A percentile compares a stretch with the other conserved stretches of the same genome.
phyloP scores from a whole-genome alignment of 2,329 filamentous ascomycete genomes.

The Aspergillus proliferans region DNA sequence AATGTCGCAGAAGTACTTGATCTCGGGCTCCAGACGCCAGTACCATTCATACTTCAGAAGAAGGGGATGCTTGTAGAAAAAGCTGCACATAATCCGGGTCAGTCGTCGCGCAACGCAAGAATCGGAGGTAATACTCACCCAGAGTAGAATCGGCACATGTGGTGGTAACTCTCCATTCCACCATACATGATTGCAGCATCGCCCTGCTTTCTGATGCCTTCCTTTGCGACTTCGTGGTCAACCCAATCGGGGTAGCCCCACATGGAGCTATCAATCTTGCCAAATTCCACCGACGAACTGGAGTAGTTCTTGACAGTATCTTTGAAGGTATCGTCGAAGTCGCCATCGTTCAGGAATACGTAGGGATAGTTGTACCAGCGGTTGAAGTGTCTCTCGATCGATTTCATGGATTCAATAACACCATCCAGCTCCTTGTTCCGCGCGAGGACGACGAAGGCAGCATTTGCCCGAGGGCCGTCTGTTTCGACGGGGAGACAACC shows the following conservation, averaged over 20 bases:
- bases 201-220: conserved; percentile 93
- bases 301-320: conserved; percentile 84
- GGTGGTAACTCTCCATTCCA: conserved; percentile 95
- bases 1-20: conserved; percentile 99
- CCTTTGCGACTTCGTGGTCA: conserved; percentile 85
- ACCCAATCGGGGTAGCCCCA: conserved; percentile 98
- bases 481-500: conserved; percentile 76
- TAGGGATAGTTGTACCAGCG: conserved; percentile 98
- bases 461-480: conserved; percentile 76
- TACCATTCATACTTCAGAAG: conserved; percentile 99
- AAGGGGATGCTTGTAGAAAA: conserved; percentile 96
- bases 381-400: conserved; percentile 97
- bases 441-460: conserved; percentile 90
- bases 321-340: conserved; percentile 93
- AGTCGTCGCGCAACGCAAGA: neutral
- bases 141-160: conserved; percentile 99
- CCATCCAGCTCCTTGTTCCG: conserved; percentile 95
- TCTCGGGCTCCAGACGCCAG: conserved; percentile 97
- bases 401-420: conserved; percentile 94
- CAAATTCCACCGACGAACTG: conserved; percentile 82
- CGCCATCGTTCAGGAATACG: conserved; percentile 94
- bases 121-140: conserved; percentile 55
- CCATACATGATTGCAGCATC: conserved; percentile 99
- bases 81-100: conserved; percentile 43
- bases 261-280: conserved; percentile 81